Evolutionary conservation across 139 green algal genomes (phyloP), one percentile per base, ranked within the genome.

Genomic region (Ettlia oleoabundans): DNA sequence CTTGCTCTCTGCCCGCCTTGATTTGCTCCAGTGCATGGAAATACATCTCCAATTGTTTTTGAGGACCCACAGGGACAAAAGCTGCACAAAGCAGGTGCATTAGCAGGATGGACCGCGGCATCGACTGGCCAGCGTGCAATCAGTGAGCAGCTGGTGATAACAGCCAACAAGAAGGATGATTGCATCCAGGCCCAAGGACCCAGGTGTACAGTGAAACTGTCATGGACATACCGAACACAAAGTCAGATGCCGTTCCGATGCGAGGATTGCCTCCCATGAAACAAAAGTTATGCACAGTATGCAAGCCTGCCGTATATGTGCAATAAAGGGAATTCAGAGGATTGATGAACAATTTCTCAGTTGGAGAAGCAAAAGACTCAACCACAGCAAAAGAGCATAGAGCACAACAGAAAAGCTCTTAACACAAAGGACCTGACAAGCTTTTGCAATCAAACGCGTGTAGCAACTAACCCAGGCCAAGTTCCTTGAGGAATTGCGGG

Each of bases 231-330:
- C 63, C 77, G 30, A 80, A 86, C 0, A 86, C 70, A 66, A 80
- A 86, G 43, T 86, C 82, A 21, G 67, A 55, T 3, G 82, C 82
- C 7, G 55, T 76, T 8, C 82, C 82, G 37, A 86, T 78, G 33
- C 75, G 38, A 18, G 63, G 40, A 30, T 55, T 80, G n/a, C 40
- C 67, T 3, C 82, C 82, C 30, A 86, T 63, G 47, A 86, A 86
- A 40, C 55, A 41, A 42, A 86, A 86, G 75, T 86, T 86, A 61
- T 83, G 82, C 75, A 86, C 28, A 37, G 83, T 58, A 58, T 58
- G 47, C 47, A 58, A 58, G 15, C 47, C 47, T 58, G 47, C 47
- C n/a, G n/a, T n/a, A n/a, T n/a, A 58, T 58, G 47, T 58, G 10
- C 47, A 24, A 10, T 58, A 10, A 58, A 58, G 10, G 47, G 10